Evolutionary conservation across 2,329 filamentous ascomycete genomes (phyloP), one percentile per base, ranked within the genome.

Genomic region (Domatiomyces catenatus): DNA sequence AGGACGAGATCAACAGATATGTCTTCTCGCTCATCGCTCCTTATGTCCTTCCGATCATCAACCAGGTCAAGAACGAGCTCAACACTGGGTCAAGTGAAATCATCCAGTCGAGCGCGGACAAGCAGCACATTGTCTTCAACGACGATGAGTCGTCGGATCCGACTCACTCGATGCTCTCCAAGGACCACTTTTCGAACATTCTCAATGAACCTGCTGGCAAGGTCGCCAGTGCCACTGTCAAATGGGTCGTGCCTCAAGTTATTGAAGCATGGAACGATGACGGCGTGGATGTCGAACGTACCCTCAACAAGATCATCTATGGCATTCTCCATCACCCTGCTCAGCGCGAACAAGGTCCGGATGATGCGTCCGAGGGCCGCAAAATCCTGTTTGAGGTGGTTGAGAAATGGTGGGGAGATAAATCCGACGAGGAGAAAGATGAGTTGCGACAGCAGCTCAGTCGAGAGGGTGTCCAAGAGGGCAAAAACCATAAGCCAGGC

Each of bases 151-250:
- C 72, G 55, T 80, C 79, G 18, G 83, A 95, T 62, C 90, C 89
- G 0, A 95, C 89, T 1, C 89, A 95, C 70, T 93, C 86, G 18
- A 94, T 94, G 89, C 72, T 95, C 48, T 88, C 87, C 52, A 95
- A 95, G 71, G 89, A 95, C 61, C 89, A 95, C 68, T 95, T 95
- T 66, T 85, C 83, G 56, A 93, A 93, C 62, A 73, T 89, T 28
- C 75, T 95, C 53, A 95, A 95, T 64, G 88, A 94, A 64, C 77
- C 88, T 44, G 89, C 87, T 45, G 89, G 89, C 50, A 83, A 83
- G 61, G 79, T 88, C 53, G 87, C 89, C 22, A 84, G 83, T 56
- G 78, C 81, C 60, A 80, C 89, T 46, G 72, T 95, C 44, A 78
- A 77, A 51, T 95, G 88, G 86, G 83, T 83, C 19, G 86, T 94